Evolutionary conservation across 2,329 filamentous ascomycete genomes (phyloP), one percentile per base, ranked within the genome.

Genomic region (Trichophyton schoenleinii): DNA sequence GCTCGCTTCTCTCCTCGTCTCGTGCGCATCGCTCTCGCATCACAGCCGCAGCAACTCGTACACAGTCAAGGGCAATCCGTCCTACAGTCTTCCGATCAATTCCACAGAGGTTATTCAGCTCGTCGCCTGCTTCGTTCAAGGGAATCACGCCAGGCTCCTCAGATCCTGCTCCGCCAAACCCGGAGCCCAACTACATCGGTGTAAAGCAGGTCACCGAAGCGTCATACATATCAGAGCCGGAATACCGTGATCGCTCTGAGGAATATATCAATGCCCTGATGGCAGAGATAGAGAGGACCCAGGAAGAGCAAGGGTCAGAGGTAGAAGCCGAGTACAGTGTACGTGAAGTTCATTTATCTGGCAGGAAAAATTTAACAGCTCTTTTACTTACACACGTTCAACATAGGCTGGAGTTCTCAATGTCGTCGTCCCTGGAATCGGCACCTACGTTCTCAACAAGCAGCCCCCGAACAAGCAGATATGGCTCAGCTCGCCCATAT

Each of bases 391-490:
- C 15, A 2, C 11, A 31, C 18, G 3, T 55, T 22, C 60, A 15
- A 36, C 34, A 18, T 68, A 96, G 91, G 83, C 89, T 60, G 92
- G 94, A 61, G 91, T 97, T 61, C 81, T 97, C 67, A 91, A 86
- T 65, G 80, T 97, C 69, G 80, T 78, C 5, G 83, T 89, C 67
- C 83, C 84, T 1, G 78, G 80, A 11, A 79, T 84, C 58, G 91
- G 91, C 64, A 92, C 84, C 34, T 99, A 95, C 72, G 89, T 99
- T 63, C 82, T 99, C 77, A 99, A 99, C 83, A 99, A 99, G 76
- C 94, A 99, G 74, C 94, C 94, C 0, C 91, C 92, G 20, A 97
- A 96, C 80, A 94, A 91, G 79, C 94, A 87, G 72, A 96, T 99
- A 71, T 99, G 94, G 94, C 84, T 97, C 53, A 94, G 89, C 42